phyloP scores from a whole-genome alignment of 306 rosid species.

The Carpinus fangiana region DNA sequence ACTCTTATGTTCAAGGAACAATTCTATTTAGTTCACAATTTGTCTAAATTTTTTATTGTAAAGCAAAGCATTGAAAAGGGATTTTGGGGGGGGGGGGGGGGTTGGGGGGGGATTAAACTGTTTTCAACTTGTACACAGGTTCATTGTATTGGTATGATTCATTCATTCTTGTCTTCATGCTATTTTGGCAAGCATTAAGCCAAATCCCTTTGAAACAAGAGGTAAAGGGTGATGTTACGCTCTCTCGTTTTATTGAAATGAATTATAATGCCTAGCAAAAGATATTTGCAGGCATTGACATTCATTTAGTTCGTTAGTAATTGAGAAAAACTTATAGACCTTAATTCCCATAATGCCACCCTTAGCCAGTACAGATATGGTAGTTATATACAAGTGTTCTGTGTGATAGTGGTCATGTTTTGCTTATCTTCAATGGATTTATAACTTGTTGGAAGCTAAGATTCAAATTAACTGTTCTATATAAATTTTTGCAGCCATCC shows the following conservation, averaged over 20 bases:
- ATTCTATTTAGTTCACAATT: background rate
- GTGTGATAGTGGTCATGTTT: slow-evolving; percentile 7
- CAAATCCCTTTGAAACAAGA: background rate
- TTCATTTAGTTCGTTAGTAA: background rate
- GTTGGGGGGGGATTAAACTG: background rate
- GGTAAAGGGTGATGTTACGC: background rate
- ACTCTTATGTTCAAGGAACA: no score
- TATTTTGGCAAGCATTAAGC: background rate
- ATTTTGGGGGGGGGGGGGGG: background rate
- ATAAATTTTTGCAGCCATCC: slow-evolving; percentile 80
- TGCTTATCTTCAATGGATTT: slow-evolving; percentile 1
- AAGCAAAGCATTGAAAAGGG: background rate
- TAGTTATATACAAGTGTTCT: background rate
- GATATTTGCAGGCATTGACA: background rate
- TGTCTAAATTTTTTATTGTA: background rate
- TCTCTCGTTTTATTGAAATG: background rate
- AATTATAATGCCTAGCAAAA: background rate
- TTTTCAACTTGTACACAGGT: background rate
- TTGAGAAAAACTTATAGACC: background rate
- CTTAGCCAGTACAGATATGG: background rate
- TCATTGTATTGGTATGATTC: background rate
- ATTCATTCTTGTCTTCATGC: background rate
- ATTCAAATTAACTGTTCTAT: slow-evolving; percentile 19
- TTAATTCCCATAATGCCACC: background rate
- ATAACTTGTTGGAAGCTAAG: slow-evolving; percentile 8